A percentile compares a stretch with the other conserved stretches of the same genome.
These are phyloP conservation scores for Dothistroma septosporum DNA, from an alignment of 2,329 filamentous ascomycete species.

Conservation along the genomic window DNA sequence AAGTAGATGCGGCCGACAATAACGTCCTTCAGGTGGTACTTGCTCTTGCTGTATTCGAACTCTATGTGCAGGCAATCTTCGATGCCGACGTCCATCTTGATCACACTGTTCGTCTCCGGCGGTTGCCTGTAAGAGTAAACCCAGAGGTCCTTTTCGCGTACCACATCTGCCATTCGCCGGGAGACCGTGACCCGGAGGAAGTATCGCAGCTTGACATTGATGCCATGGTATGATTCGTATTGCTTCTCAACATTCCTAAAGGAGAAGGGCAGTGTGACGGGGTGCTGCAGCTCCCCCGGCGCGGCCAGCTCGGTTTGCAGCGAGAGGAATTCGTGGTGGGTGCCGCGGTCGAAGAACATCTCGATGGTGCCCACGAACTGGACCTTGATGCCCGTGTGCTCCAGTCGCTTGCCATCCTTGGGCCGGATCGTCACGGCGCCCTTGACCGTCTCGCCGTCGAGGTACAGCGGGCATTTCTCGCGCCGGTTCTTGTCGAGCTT, in stretches of 20 bases:
- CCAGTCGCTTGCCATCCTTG: slow-evolving; percentile 95
- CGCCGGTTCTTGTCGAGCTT: slow-evolving; percentile 97
- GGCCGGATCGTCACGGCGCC: slow-evolving; percentile 90
- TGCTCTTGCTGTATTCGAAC: slow-evolving; percentile 98
- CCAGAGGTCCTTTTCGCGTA: slow-evolving; percentile 99
- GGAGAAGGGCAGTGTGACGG: slow-evolving; percentile 98
- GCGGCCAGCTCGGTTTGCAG: slow-evolving; percentile 95
- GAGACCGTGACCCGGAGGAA: slow-evolving; percentile 96
- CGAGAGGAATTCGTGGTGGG: slow-evolving; percentile 98
- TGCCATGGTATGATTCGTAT: slow-evolving; percentile 99
- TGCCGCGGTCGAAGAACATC: slow-evolving; percentile 99
- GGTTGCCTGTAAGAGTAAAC: slow-evolving; percentile 98
- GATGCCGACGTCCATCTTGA: slow-evolving; percentile 99
- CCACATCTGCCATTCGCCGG: slow-evolving; percentile 93
- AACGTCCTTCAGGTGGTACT: slow-evolving; percentile 98
- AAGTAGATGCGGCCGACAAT: slow-evolving; percentile 99
- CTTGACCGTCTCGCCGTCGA: slow-evolving; percentile 97
- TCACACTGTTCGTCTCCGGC: slow-evolving; percentile 94
- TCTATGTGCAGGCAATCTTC: slow-evolving; percentile 99
- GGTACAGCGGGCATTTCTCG: slow-evolving; percentile 94
- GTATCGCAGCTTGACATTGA: slow-evolving; percentile 98
- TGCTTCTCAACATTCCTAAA: slow-evolving; percentile 99
- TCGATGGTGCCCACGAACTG: slow-evolving; percentile 99
- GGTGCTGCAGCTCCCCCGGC: slow-evolving; percentile 95
- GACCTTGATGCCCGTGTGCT: slow-evolving; percentile 98